phyloP scores from a whole-genome alignment of 331 rosid species.

The Malus hybrid region DNA sequence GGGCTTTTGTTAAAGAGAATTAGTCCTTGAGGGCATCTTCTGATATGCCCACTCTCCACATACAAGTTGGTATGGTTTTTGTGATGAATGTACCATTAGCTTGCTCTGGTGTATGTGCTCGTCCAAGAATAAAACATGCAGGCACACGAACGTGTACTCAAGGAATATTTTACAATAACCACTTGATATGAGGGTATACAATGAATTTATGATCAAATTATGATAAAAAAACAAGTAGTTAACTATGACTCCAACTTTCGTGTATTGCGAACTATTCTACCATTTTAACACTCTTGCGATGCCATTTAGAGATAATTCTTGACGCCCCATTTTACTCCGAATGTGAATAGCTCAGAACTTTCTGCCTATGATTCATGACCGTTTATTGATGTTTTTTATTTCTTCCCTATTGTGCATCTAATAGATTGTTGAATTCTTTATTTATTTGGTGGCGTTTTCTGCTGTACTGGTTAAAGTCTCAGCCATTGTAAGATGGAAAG shows the following conservation, averaged over 20 bases:
- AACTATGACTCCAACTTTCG: not conserved
- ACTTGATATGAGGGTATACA: not conserved
- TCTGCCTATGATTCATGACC: not conserved
- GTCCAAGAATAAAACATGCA: not conserved
- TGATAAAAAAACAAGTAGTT: not conserved
- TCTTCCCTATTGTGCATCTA: not conserved
- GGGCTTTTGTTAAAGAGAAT: not conserved
- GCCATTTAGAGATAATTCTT: not conserved
- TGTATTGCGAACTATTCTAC: not conserved
- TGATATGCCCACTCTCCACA: not conserved
- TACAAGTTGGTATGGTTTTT: not conserved
- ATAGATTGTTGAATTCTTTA: not conserved
- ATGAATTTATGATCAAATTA: not conserved
- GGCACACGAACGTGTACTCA: not conserved
- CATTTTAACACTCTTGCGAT: not conserved
- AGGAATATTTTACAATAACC: not conserved
- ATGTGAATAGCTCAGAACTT: not conserved
- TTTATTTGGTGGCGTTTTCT: not conserved
- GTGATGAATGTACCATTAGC: not conserved
- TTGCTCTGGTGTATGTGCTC: not conserved
- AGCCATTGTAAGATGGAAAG: not conserved
- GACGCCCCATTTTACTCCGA: not conserved
- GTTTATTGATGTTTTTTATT: not conserved
- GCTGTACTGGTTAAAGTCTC: not conserved
- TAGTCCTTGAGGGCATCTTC: not conserved